Evolutionary conservation across 805 yeast genomes (phyloP).

Genomic region (Grigorovia humatica): DNA sequence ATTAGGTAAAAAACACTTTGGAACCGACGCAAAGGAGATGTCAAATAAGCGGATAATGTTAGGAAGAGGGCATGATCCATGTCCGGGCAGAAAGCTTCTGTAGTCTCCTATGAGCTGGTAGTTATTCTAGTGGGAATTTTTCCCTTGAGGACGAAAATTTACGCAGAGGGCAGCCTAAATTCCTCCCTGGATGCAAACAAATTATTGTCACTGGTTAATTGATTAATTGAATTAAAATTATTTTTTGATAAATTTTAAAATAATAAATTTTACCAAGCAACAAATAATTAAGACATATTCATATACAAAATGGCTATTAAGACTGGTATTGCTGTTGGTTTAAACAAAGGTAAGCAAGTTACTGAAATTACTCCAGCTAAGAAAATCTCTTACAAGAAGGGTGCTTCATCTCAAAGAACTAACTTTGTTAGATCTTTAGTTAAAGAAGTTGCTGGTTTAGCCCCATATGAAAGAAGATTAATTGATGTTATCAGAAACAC

Average conservation of each 20-base stretch:
- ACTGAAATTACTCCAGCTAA: conserved; percentile 74
- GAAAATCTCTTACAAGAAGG: conserved; percentile 93
- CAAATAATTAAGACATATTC: not conserved
- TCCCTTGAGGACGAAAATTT: not conserved
- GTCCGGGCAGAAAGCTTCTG: not conserved
- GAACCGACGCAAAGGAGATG: no score
- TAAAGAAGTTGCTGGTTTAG: conserved; percentile 96
- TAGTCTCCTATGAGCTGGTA: not conserved
- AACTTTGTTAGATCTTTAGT: conserved; percentile 90
- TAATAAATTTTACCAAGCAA: not conserved
- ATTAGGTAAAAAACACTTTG: not conserved
- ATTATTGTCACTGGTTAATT: not conserved
- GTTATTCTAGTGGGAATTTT: not conserved
- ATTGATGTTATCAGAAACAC: conserved; percentile 99
- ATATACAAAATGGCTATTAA: conserved; percentile 37
- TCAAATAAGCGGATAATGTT: no score
- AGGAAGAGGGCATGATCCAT: not conserved
- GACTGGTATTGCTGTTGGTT: conserved; percentile 88
- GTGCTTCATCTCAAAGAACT: conserved; percentile 92
- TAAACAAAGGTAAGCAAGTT: conserved; percentile 99
- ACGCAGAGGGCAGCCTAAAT: not conserved
- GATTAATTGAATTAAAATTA: not conserved
- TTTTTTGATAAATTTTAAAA: not conserved
- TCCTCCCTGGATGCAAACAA: not conserved
- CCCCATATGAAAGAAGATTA: conserved; percentile 99